These are phyloP conservation scores for Ailanthus altissimus DNA, from an alignment of 345 rosid species.

Conservation along the genomic window DNA sequence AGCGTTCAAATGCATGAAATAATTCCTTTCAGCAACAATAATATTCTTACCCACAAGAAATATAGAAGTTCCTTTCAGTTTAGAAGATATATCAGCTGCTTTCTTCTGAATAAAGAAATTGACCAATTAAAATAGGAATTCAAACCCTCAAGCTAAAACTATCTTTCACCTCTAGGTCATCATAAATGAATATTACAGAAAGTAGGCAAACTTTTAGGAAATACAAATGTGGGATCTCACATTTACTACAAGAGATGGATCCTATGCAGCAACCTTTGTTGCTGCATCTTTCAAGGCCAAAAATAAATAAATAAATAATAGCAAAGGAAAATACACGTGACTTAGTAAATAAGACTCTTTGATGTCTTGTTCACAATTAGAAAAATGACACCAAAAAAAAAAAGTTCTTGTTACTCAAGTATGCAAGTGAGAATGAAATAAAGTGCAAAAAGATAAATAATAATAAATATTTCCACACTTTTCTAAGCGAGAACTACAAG, in stretches of 20 bases:
- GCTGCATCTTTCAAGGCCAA: slow-evolving; percentile 11
- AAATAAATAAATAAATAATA: background rate
- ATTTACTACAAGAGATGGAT: slow-evolving; percentile 39
- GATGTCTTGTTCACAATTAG: background rate
- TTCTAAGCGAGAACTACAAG: background rate
- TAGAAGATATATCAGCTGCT: slow-evolving; percentile 60
- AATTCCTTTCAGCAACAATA: too few relatives aligned
- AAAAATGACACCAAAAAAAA: background rate
- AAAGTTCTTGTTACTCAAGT: background rate
- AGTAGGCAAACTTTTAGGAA: too few relatives aligned
- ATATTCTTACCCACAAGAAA: slow-evolving; percentile 84
- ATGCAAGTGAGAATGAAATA: background rate
- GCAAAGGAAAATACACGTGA: background rate
- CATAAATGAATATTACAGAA: background rate
- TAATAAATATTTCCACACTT: background rate
- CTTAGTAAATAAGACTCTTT: background rate
- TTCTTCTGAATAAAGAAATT: too few relatives aligned
- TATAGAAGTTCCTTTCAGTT: slow-evolving; percentile 74
- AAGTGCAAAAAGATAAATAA: background rate
- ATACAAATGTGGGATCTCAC: slow-evolving; percentile 42
- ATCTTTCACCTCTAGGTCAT: background rate
- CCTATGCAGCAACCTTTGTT: slow-evolving; percentile 32
- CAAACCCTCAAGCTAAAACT: slow-evolving; percentile 12
- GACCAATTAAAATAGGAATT: slow-evolving; percentile 36
- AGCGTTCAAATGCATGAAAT: too few relatives aligned